Percentiles rank a stretch among this genome's conserved stretches.
Conservation (phyloP, 345 rosid genomes). For the Bretschneidera sinensis region DNA sequence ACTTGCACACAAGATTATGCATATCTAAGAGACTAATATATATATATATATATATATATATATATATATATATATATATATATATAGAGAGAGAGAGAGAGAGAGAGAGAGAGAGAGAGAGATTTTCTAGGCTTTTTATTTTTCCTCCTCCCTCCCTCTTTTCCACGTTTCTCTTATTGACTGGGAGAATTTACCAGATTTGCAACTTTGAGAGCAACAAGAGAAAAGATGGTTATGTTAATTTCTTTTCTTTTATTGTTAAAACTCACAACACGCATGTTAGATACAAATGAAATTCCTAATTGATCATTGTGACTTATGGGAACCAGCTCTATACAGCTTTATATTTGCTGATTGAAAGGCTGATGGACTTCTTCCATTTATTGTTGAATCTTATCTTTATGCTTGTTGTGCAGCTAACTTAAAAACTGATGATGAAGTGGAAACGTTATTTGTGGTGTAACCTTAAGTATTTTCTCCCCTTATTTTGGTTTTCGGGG, state of each 20-base stretch:
- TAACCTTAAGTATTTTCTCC: background rate
- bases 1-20: too few relatives aligned
- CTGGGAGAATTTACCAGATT: background rate
- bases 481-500: too few relatives aligned
- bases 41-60: background rate
- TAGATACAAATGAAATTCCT: background rate
- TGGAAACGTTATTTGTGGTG: background rate
- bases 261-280: background rate
- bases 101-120: too few relatives aligned
- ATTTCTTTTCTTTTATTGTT: background rate
- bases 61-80: background rate
- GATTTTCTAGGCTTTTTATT: too few relatives aligned
- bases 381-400: background rate
- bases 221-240: too few relatives aligned
- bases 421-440: too few relatives aligned
- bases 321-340: background rate
- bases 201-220: too few relatives aligned
- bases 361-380: background rate
- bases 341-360: background rate
- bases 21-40: background rate
- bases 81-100: too few relatives aligned
- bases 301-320: background rate
- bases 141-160: background rate
- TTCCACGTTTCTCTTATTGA: background rate
- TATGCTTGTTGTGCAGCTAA: background rate